Evolutionary conservation across 2,329 filamentous ascomycete species (phyloP).

Genomic region (Moelleriella libera): DNA sequence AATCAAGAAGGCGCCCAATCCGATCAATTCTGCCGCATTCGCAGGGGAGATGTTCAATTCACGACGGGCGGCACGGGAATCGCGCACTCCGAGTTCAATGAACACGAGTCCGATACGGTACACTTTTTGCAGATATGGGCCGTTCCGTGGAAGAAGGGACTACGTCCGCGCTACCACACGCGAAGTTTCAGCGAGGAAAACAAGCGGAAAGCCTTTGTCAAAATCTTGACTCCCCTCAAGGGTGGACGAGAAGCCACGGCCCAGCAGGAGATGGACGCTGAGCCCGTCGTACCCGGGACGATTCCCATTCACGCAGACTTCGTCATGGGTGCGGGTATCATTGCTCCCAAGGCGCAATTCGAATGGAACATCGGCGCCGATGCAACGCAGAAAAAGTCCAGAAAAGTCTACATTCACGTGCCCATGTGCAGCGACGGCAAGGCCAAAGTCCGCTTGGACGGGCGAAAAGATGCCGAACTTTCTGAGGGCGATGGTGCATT

Average conservation of each 20-base stretch:
- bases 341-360: slow-evolving; percentile 48
- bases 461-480: slow-evolving; percentile 48
- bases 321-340: slow-evolving; percentile 66
- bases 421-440: slow-evolving; percentile 68
- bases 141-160: slow-evolving; percentile 57
- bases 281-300: slow-evolving; percentile 46
- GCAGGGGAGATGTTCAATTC: slow-evolving; percentile 75
- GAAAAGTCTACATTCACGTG: slow-evolving; percentile 70
- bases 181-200: slow-evolving; percentile 55
- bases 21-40: slow-evolving; percentile 57
- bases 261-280: slow-evolving; percentile 49
- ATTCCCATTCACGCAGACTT: slow-evolving; percentile 80
- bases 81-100: slow-evolving; percentile 71
- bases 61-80: slow-evolving; percentile 75
- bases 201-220: slow-evolving; percentile 57
- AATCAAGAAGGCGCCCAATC: slow-evolving; percentile 42
- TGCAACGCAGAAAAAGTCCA: slow-evolving; percentile 34
- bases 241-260: slow-evolving; percentile 46
- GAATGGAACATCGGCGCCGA: slow-evolving; percentile 57
- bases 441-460: slow-evolving; percentile 55
- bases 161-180: slow-evolving; percentile 66
- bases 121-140: slow-evolving; percentile 90
- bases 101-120: slow-evolving; percentile 54
- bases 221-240: slow-evolving; percentile 63
- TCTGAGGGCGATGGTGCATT: slow-evolving; percentile 73